Conservation (phyloP, 2,329 filamentous ascomycete species). For the Dryadomyces quercivorus region DNA sequence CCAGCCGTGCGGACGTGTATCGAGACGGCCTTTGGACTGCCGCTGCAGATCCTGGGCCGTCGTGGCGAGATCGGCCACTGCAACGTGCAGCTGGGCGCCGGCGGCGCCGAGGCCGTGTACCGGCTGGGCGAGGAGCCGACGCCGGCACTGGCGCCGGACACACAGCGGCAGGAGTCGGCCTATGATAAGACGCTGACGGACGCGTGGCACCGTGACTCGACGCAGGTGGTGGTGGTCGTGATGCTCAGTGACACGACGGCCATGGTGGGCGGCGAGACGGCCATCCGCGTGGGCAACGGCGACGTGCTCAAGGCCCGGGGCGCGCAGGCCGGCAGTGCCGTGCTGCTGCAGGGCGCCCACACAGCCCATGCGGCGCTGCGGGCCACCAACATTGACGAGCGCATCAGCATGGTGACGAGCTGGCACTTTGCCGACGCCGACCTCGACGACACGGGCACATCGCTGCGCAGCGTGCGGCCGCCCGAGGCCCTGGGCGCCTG, state of each 20-base stretch:
- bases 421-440: constrained; percentile 2
- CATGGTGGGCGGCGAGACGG: constrained; percentile 2
- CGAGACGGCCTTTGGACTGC: background rate
- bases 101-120: constrained; percentile 1
- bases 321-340: background rate
- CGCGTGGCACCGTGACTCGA: constrained; percentile 2
- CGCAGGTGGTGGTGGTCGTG: constrained; percentile 2
- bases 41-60: background rate
- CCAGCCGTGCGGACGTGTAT: background rate
- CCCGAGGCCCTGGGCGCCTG: background rate
- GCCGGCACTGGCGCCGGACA: no score
- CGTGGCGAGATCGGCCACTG: constrained; percentile 2
- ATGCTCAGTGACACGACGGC: constrained; percentile 1
- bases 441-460: constrained; percentile 2
- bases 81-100: constrained; percentile 2
- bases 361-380: constrained; percentile 1
- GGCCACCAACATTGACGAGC: background rate
- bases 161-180: background rate
- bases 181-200: constrained; percentile 1
- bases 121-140: background rate
- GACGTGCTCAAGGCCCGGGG: background rate
- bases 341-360: constrained; percentile 2
- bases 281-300: background rate
- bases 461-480: background rate
- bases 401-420: constrained; percentile 4